Conservation (phyloP, 2,329 filamentous ascomycete species). For the Trichoderma sp. region DNA sequence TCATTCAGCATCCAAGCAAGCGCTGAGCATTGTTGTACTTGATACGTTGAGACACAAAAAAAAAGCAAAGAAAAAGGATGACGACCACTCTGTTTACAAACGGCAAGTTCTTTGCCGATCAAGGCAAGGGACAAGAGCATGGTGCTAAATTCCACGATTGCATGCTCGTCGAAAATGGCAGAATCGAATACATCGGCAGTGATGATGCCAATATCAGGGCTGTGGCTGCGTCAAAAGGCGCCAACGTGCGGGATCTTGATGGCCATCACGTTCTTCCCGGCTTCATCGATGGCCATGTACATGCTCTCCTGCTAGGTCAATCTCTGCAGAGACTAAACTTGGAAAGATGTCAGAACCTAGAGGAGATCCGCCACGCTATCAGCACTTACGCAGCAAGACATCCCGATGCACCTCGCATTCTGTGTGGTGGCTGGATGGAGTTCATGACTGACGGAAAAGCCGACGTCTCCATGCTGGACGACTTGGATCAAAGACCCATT, state of each 20-base stretch:
- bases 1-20: neutral
- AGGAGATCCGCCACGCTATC: neutral
- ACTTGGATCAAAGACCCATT: constrained; percentile 1
- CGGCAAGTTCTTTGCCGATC: constrained; percentile 4
- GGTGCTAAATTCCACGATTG: neutral
- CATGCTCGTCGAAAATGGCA: constrained; percentile 11
- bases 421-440: constrained; percentile 16
- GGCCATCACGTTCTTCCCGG: constrained; percentile 6
- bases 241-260: neutral
- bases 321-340: neutral
- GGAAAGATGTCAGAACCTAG: constrained; percentile 4
- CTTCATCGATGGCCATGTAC: constrained; percentile 13
- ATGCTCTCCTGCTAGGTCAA: constrained; percentile 6
- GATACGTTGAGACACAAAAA: neutral
- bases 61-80: neutral
- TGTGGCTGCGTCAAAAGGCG: neutral
- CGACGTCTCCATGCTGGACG: constrained; percentile 1
- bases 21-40: neutral
- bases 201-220: neutral
- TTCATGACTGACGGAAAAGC: constrained; percentile 7
- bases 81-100: neutral
- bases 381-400: neutral
- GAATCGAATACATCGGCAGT: constrained; percentile 4
- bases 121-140: neutral
- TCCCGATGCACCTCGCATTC: constrained; percentile 5